A percentile compares a stretch with the other conserved stretches of the same genome.
phyloP scores from a whole-genome alignment of 108 stramenopile species.

The Schizochytrium sp. region DNA sequence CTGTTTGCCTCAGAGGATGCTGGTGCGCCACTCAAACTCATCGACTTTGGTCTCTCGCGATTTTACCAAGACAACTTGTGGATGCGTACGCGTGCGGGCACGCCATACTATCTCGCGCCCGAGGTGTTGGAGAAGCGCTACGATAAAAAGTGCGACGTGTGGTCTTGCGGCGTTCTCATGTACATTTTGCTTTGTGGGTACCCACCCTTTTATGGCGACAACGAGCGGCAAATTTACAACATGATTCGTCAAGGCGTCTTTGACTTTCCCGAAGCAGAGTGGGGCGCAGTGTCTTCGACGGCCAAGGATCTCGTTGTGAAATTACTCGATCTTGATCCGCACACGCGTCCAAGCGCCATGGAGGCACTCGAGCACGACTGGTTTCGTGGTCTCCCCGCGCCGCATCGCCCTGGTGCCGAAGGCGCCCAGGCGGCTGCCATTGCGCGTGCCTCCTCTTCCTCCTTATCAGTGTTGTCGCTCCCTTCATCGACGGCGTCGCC shows the following conservation, averaged over 20 bases:
- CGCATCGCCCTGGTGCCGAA: background rate
- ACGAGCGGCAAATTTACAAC: conserved; percentile 31
- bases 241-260: conserved; percentile 18
- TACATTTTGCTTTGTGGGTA: conserved; percentile 54
- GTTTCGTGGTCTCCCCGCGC: conserved; percentile 20
- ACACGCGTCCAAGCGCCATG: background rate
- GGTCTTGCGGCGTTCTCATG: conserved; percentile 54
- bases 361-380: conserved; percentile 37
- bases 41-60: conserved; percentile 79
- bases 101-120: conserved; percentile 52
- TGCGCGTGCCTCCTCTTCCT: no score
- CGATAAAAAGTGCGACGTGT: conserved; percentile 49
- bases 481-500: no score
- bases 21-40: conserved; percentile 62
- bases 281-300: conserved; percentile 17
- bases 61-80: background rate
- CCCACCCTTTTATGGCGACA: conserved; percentile 50
- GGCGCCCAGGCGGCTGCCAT: no score
- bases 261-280: conserved; percentile 10
- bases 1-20: conserved; percentile 54
- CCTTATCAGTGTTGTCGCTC: no score
- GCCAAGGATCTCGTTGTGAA: conserved; percentile 41
- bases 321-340: conserved; percentile 34
- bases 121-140: conserved; percentile 48
- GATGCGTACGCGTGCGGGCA: conserved; percentile 39